phyloP scores from a whole-genome alignment of 177 flowering plant species.

The Telopea speciosissima region DNA sequence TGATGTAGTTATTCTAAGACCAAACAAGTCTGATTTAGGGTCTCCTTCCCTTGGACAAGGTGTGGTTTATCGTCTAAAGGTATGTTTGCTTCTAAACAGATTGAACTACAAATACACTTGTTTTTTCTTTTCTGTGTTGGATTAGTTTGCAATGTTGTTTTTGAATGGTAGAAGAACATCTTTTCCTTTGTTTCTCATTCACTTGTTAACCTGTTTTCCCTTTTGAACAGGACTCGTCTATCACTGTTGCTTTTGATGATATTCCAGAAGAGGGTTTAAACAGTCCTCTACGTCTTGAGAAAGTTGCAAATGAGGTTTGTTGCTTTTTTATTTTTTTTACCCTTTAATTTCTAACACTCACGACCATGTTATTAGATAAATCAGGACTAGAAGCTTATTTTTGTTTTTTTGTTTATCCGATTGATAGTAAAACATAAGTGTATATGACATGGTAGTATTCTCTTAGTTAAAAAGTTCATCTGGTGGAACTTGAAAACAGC shows the following conservation, averaged over 20 bases:
- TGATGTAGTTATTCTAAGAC: constrained; percentile 88
- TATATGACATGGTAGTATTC: not conserved
- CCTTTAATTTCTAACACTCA: not conserved
- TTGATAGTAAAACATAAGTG: not conserved
- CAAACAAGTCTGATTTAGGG: constrained; percentile 83
- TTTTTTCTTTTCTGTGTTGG: not conserved
- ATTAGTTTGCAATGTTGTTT: not conserved
- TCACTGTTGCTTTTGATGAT: constrained; percentile 94
- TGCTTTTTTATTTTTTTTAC: not conserved
- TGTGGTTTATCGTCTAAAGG: constrained; percentile 94
- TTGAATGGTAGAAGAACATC: not conserved
- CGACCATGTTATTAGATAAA: not conserved
- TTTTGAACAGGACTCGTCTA: constrained; percentile 70
- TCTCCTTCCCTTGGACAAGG: constrained; percentile 96
- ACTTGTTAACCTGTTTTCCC: constrained; percentile 1
- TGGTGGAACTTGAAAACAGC: not conserved
- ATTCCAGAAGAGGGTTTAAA: constrained; percentile 94
- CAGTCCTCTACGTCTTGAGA: constrained; percentile 83
- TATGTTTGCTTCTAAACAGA: constrained; percentile 17
- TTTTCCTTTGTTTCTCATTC: no score
- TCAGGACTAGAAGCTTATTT: not conserved
- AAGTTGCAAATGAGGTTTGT: constrained; percentile 91
- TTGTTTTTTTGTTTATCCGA: not conserved
- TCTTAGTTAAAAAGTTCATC: not conserved
- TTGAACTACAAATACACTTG: not conserved